Base-by-base conservation (phyloP, 2,329 filamentous ascomycete species). In the Hymenoscyphus infarciens region DNA sequence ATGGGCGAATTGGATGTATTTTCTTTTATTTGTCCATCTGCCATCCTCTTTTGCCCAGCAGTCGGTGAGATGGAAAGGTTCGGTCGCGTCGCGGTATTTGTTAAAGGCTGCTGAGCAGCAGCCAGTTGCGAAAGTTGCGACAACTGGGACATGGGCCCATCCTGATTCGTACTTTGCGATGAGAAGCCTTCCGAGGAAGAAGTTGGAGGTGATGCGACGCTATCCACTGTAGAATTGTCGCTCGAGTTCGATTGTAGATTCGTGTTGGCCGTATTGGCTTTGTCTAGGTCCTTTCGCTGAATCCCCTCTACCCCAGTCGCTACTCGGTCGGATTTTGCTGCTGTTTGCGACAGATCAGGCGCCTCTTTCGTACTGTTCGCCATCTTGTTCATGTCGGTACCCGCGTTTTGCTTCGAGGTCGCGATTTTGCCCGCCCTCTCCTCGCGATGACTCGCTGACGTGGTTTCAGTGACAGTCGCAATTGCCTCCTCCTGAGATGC, bases 1-100 rank as follows among this genome's bases (percentile, higher is more conserved):
- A 68, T 75, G 27, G 78, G 78, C 52, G 82, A 86, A 56, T 74
- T 76, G 65, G 76, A 81, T 3, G 11, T n/a, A 7, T 77, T 76
- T 67, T 80, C 75, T 76, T 92, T 96, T 62, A 92, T 81, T 57
- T 85, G 80, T 52, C 91, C 92, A 72, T 90, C 88, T 38, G 90
- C 90, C 70, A 86, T 94, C 68, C 92, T 83, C 77, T 96, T 96
- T 65, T 86, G 84, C 19, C 83, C 81, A 38, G 71, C 72, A 58
- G 69, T 69, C 16, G 69, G 62, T 59, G 66, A 56, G 57, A 70
- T 66, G 29, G 59, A 45, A 35, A 68, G 53, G 38, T 57, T 70
- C 29, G 68, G 64, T 57, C 68, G 67, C 57, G 66, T 64, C 25
- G 64, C 59, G 63, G 64, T 45, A 29, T 42, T 66, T 49, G 65